Percentiles rank a stretch among this genome's conserved stretches.
These are phyloP conservation scores for Coemansia sp. DNA, from an alignment of 192 early-diverging fungal genomes.

Conservation along the genomic window DNA sequence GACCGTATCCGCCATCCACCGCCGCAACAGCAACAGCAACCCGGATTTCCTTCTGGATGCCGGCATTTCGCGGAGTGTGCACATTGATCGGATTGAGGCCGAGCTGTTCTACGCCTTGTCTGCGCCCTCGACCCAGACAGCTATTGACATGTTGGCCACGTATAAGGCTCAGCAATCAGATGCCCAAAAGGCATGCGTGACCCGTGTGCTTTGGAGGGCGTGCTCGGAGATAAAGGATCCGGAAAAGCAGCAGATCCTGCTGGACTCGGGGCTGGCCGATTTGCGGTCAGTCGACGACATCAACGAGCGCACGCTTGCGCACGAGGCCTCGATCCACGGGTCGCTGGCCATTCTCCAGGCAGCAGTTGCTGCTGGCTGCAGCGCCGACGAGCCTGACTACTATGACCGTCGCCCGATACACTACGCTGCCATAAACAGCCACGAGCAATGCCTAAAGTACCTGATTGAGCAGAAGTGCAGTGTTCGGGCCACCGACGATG, in stretches of 20 bases:
- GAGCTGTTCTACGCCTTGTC: conserved; percentile 40
- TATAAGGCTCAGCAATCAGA: conserved; percentile 44
- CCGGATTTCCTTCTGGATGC: conserved; percentile 25
- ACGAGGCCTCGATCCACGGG: conserved; percentile 86
- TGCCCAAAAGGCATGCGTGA: conserved; percentile 22
- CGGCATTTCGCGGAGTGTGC: conserved; percentile 29
- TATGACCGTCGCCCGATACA: conserved; percentile 89
- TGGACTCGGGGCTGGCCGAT: conserved; percentile 69
- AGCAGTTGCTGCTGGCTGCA: conserved; percentile 42
- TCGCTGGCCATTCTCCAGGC: conserved; percentile 65
- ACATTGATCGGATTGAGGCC: conserved; percentile 43
- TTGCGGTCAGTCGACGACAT: conserved; percentile 89
- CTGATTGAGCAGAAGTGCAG: conserved; percentile 56
- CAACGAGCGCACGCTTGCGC: conserved; percentile 83
- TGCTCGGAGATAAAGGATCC: conserved; percentile 44
- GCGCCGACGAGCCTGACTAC: conserved; percentile 69
- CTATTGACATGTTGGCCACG: conserved; percentile 9
- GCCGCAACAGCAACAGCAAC: conserved; percentile 25
- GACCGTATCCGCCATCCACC: not conserved
- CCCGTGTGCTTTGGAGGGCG: conserved; percentile 48
- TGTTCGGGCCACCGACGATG: conserved; percentile 72
- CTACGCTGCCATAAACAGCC: conserved; percentile 92
- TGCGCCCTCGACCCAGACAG: conserved; percentile 3
- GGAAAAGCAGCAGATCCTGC: conserved; percentile 54
- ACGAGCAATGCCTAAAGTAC: conserved; percentile 63